A percentile compares a stretch with the other conserved stretches of the same genome.
Evolutionary conservation across 768 basidiomycete genomes (phyloP).

Genomic region (Rhodotorula kratochvilovae): DNA sequence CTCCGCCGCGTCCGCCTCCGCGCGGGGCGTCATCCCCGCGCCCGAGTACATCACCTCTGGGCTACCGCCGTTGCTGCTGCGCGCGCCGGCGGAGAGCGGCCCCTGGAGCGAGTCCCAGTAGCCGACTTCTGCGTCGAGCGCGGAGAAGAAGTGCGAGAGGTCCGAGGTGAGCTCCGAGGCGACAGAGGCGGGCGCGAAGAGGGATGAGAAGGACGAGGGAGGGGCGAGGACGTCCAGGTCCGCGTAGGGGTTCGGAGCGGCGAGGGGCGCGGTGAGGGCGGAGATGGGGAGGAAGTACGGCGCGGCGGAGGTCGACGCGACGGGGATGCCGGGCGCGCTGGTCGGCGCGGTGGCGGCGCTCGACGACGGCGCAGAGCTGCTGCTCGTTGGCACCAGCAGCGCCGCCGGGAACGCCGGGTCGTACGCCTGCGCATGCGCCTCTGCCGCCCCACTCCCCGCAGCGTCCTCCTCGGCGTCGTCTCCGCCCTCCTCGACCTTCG

Average conservation of each 20-base stretch:
- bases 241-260: not conserved
- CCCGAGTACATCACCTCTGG: not conserved
- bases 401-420: too few species aligned
- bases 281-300: not conserved
- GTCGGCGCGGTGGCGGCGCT: not conserved
- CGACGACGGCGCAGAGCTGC: not conserved
- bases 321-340: not conserved
- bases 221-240: conserved; percentile 9
- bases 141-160: conserved; percentile 23
- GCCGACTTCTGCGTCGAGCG: conserved; percentile 22
- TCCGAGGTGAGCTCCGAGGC: too few species aligned
- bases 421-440: too few species aligned
- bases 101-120: conserved; percentile 18
- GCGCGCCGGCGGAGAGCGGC: not conserved
- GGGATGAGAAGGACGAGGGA: not conserved
- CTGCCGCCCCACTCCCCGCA: too few species aligned
- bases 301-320: not conserved
- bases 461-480: not conserved
- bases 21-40: not conserved
- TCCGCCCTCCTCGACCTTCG: too few species aligned
- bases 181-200: too few species aligned
- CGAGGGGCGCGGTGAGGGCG: not conserved
- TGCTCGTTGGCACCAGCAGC: too few species aligned
- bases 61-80: not conserved
- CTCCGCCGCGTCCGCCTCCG: not conserved